Evolutionary conservation across 2,329 filamentous ascomycete genomes (phyloP).

Genomic region (Penicillium expansum): DNA sequence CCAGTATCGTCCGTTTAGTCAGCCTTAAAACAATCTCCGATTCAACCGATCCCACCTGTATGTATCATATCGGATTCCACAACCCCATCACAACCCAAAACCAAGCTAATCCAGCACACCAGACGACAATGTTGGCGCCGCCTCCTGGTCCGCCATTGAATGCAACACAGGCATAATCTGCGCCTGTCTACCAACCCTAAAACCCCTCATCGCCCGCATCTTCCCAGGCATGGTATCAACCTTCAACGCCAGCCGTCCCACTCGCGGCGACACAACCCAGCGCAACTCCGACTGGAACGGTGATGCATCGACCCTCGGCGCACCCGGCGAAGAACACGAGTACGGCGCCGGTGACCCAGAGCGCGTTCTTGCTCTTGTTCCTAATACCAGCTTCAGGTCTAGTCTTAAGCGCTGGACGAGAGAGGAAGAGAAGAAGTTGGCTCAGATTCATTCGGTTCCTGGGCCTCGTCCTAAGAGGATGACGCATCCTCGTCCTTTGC

Average conservation of each 20-base stretch:
- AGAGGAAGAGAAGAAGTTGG: conserved; percentile 14
- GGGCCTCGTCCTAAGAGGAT: not conserved
- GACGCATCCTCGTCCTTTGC: not conserved
- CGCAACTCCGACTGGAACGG: conserved; percentile 30
- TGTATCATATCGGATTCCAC: not conserved
- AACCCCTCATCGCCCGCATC: conserved; percentile 34
- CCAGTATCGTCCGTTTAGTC: conserved; percentile 35
- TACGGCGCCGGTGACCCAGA: conserved; percentile 27
- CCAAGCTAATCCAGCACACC: conserved; percentile 4
- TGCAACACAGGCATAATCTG: conserved; percentile 43
- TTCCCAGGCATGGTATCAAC: conserved; percentile 32
- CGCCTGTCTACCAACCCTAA: conserved; percentile 42
- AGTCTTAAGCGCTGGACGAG: conserved; percentile 14
- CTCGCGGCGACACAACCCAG: conserved; percentile 17
- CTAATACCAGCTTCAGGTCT: conserved; percentile 11
- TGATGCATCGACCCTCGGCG: conserved; percentile 27
- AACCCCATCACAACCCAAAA: not conserved
- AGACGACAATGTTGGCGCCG: conserved; percentile 38
- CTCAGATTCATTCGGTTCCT: conserved; percentile 3
- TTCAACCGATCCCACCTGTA: conserved; percentile 37
- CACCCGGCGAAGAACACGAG: conserved; percentile 30
- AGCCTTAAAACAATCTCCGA: conserved; percentile 34
- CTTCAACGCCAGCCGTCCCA: conserved; percentile 18
- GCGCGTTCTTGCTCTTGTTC: conserved; percentile 22
- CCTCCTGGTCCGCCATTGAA: conserved; percentile 42